Evolutionary conservation across 257 asterid genomes (phyloP).

Genomic region (Penstemon eatonii): DNA sequence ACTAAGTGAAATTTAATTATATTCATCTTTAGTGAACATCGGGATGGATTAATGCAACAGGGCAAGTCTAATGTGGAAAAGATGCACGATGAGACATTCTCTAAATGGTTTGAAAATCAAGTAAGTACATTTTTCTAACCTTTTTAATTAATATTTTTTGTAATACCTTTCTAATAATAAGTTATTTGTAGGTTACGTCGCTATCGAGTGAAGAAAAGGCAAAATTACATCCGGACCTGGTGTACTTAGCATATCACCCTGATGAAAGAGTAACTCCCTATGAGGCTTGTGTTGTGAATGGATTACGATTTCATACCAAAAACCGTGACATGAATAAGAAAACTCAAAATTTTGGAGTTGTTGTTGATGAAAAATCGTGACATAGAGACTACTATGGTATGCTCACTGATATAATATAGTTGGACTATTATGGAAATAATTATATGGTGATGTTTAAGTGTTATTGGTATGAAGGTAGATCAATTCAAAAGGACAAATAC

Average conservation of each 20-base stretch:
- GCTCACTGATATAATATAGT: neutral
- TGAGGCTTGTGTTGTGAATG: constrained; percentile 25
- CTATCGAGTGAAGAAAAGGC: neutral
- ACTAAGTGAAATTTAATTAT: too few relatives aligned
- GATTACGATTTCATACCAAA: constrained; percentile 12
- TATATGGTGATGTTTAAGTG: constrained; percentile 11
- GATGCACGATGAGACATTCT: neutral
- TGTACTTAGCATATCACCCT: neutral
- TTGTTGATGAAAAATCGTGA: neutral
- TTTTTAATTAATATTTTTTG: neutral
- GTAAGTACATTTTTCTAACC: neutral
- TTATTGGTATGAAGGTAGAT: neutral
- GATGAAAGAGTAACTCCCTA: constrained; percentile 8
- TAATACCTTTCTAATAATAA: neutral
- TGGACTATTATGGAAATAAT: constrained; percentile 9
- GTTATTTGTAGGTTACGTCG: neutral
- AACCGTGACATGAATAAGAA: neutral
- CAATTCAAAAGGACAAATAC: too few relatives aligned
- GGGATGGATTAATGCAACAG: neutral
- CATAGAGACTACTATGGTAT: neutral
- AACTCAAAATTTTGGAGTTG: constrained; percentile 17
- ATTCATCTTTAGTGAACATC: neutral
- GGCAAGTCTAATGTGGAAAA: neutral
- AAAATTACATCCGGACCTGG: neutral
- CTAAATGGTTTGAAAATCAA: constrained; percentile 1